Evolutionary conservation across 768 basidiomycete species (phyloP), one percentile per base, ranked within the genome.

Genomic region (Lentinula boryana): DNA sequence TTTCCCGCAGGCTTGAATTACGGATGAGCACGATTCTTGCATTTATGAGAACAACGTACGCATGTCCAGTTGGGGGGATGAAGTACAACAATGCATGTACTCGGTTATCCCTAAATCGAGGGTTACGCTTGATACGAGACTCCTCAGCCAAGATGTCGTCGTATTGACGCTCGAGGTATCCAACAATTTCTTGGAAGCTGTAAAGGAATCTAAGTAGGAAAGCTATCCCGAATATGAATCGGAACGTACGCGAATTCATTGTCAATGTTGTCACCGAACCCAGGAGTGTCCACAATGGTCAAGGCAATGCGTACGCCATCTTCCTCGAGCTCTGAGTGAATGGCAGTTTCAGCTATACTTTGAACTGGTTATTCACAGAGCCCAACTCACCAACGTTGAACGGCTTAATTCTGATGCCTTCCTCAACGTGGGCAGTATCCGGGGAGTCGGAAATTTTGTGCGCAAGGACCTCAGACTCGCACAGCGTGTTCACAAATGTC

Each of bases 401-500:
- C 32, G 95, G 94, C 75, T 96, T 96, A 74, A 98, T 97, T 73
- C 84, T 87, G 71, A 98, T 95, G 60, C 91, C 90, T 70, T 93
- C 89, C 72, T 98, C 97, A 61, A 93, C 81, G 72, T 98, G 95
- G 15, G 95, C 94, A n/a, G 84, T 83, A 67, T 90, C 88, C 10
- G 95, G 91, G 65, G 83, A 83, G 70, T 93, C 91, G 62, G 84
- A 86, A 54, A 91, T 79, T 75, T 95, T 94, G 82, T 98, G 95
- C 4, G 81, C 70, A 55, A 98, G 80, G 21, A 98, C 93, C 67
- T 95, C 91, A 38, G 89, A 88, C 79, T 99, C 96, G 81, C 95
- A 96, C 62, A 99, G 91, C 54, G 97, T 99, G 81, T 99, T 99
- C 72, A 99, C 94, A 69, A 99, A 98, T 60, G 96, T 99, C 61